Evolutionary conservation across 2,329 filamentous ascomycete species (phyloP).

Genomic region (Escovopsis weberi): DNA sequence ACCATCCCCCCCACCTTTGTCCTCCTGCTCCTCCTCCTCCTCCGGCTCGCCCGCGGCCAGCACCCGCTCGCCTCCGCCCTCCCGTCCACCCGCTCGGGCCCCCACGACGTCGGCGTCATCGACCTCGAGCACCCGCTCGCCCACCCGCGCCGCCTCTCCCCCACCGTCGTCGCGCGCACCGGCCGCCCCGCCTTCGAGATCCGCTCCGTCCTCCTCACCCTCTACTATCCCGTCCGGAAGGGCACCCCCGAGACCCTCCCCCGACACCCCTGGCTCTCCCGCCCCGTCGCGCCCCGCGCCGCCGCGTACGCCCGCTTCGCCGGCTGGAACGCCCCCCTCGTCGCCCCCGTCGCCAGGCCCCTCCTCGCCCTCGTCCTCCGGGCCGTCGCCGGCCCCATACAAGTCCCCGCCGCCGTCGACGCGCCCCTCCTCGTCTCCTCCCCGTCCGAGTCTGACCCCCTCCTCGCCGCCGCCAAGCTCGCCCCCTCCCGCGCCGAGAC

Average conservation of each 20-base stretch:
- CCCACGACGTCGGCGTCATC: conserved; percentile 29
- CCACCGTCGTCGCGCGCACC: conserved; percentile 19
- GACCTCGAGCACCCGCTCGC: conserved; percentile 31
- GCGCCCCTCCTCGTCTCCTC: conserved; percentile 21
- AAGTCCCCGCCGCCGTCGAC: conserved; percentile 33
- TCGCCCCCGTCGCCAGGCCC: conserved; percentile 27
- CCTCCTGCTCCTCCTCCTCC: too few species aligned
- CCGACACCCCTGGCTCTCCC: conserved; percentile 30
- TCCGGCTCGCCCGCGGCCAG: conserved; percentile 22
- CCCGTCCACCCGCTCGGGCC: conserved; percentile 26
- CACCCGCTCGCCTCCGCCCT: conserved; percentile 30
- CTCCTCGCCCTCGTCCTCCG: conserved; percentile 23
- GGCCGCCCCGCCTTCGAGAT: conserved; percentile 28
- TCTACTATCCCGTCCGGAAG: conserved; percentile 31
- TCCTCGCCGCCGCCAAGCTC: neutral
- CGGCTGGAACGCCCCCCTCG: conserved; percentile 27
- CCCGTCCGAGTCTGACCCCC: neutral
- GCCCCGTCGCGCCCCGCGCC: conserved; percentile 28
- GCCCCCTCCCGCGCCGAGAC: conserved; percentile 1
- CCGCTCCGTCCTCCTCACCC: conserved; percentile 32
- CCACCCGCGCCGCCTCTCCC: conserved; percentile 16
- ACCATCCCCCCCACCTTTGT: too few species aligned
- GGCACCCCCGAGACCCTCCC: conserved; percentile 11
- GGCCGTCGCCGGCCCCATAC: conserved; percentile 27
- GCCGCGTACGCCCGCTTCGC: conserved; percentile 32